Evolutionary conservation across 164 flowering plant genomes (phyloP), one percentile per base, ranked within the genome.

Genomic region (Liquidambar formosana): DNA sequence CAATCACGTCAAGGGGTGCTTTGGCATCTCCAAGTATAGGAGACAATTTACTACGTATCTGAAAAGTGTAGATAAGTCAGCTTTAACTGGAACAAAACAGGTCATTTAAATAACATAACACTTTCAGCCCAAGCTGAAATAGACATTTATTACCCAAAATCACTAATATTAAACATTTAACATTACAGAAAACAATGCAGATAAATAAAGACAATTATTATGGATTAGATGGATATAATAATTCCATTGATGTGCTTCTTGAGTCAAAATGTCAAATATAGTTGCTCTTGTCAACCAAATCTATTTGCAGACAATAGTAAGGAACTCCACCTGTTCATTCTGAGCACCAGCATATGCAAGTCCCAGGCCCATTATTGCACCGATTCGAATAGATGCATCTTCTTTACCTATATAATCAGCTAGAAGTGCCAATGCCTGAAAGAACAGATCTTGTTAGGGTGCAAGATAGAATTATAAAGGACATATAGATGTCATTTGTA

Each of bases 291-390:
- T 1, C 21, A 19, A 19, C 10, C 54, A 54, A 1, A 52, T 47
- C 49, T 10, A 69, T 61, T 25, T 64, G 46, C 26, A n/a, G 51
- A 26, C 44, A 51, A 51, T 57, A 52, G 43, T 15, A 49, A 48
- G 23, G 60, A n/a, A 59, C 15, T 27, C 61, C 57, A 94, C 99
- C 93, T 75, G 81, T 61, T 88, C 97, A 78, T 90, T 86, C 73
- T 89, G 97, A 61, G 97, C 15, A 76, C 97, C 98, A 26, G 99
- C 98, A 85, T 96, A 92, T 46, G 99, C 85, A 77, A 96, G 78
- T 47, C 94, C 99, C 23, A 93, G 80, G 33, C 98, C 98, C 96
- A 93, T 88, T 51, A 96, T 89, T 61, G 99, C 97, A 66, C 98
- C 99, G 66, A 96, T 96, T 62, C 97, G 84, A 18, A 86, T 65